Conservation (phyloP, 1,139 yeast species). For the Hemisphaericaspora lyxosophila region DNA sequence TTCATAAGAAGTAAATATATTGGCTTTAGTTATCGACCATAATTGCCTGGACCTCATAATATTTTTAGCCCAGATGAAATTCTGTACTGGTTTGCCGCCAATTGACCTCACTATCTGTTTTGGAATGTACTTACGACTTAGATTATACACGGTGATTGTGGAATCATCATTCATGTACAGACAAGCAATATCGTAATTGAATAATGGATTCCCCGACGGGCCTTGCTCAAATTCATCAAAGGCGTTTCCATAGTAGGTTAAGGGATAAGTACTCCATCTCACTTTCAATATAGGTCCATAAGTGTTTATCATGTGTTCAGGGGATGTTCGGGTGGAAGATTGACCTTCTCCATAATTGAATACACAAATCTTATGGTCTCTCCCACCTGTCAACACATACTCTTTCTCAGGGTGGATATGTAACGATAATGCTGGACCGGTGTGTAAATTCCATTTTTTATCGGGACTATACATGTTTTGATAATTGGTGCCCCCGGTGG, state of each 20-base stretch:
- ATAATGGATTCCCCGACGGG: slow-evolving; percentile 20
- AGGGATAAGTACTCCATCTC: slow-evolving; percentile 55
- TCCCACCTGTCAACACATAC: slow-evolving; percentile 86
- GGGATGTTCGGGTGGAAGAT: slow-evolving; percentile 32
- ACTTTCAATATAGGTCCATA: slow-evolving; percentile 78
- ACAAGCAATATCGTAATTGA: slow-evolving; percentile 68
- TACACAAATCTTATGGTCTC: slow-evolving; percentile 80
- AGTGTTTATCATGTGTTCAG: slow-evolving; percentile 71
- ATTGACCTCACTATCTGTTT: slow-evolving; percentile 53
- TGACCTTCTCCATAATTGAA: slow-evolving; percentile 57
- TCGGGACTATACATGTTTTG: slow-evolving; percentile 44
- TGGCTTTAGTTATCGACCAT: slow-evolving; percentile 49
- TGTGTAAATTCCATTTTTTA: slow-evolving; percentile 79
- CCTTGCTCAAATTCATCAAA: slow-evolving; percentile 14
- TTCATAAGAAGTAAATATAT: slow-evolving; percentile 54
- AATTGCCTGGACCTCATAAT: slow-evolving; percentile 24
- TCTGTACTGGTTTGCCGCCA: slow-evolving; percentile 46
- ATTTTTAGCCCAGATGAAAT: slow-evolving; percentile 44
- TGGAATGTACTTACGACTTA: slow-evolving; percentile 75
- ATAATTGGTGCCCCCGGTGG: slow-evolving; percentile 14
- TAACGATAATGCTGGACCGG: slow-evolving; percentile 85
- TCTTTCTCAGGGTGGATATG: slow-evolving; percentile 88
- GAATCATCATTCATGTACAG: slow-evolving; percentile 78
- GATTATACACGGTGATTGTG: slow-evolving; percentile 68
- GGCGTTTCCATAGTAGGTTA: slow-evolving; percentile 21